Evolutionary conservation across 1,284 basidiomycete genomes (phyloP), one percentile per base, ranked within the genome.

Genomic region (Trametes pubescens): DNA sequence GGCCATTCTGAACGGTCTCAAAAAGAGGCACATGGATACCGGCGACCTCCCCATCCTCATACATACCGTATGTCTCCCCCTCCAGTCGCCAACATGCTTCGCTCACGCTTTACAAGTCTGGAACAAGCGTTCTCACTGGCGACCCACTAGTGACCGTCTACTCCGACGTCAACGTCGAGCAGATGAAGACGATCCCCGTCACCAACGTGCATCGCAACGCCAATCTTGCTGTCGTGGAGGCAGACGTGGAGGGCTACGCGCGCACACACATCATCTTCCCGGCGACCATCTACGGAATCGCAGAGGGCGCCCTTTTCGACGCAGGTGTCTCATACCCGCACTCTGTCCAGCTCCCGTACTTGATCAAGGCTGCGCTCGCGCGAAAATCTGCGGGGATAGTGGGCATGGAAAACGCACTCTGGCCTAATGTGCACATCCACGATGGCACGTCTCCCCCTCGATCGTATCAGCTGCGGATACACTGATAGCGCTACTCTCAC

Each of bases 1-100:
- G 38, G 80, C 81, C 1, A 81, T 81, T n/a, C 66, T 86, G 46
- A 72, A 69, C 11, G 85, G 85, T 0, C 64, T 83, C 58, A 81
- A 78, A 73, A 78, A 77, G 57, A 75, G 80, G 34, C 78, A 80
- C 60, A 76, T 80, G 24, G 74, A 69, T 29, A 78, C 78, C n/a
- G 82, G 82, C 10, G 78, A 75, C 13, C 63, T 73, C 7, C 79
- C 83, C 1, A 78, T 81, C 46, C 76, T 84, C 43, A 85, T 87
- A 48, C 82, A 86, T 69, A 86, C 84, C 0, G 85, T 86, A 65
- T n/a, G n/a, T n/a, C n/a, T n/a, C n/a, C n/a, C n/a, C n/a, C n/a
- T n/a, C n/a, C n/a, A n/a, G n/a, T n/a, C n/a, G n/a, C n/a, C n/a
- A n/a, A n/a, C n/a, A n/a, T n/a, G n/a, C 38, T 7, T 24, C 18